A percentile compares a stretch with the other conserved stretches of the same genome.
These are phyloP conservation scores for Schwanniomyces sp. DNA, from an alignment of 805 yeast species.

Conservation along the genomic window DNA sequence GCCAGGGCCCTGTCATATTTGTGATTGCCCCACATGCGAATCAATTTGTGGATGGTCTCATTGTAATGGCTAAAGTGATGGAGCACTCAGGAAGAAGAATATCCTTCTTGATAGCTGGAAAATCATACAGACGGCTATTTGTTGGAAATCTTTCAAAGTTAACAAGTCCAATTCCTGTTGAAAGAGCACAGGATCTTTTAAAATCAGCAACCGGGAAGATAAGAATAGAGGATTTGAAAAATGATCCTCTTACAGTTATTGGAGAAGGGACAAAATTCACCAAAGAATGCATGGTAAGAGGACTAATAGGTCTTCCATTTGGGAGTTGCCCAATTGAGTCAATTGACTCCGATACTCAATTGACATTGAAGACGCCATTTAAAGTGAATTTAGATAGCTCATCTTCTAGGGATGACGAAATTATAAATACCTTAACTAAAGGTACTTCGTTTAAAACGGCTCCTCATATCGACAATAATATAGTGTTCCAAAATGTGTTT, in stretches of 20 bases:
- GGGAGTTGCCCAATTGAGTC: conserved; percentile 32
- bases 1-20: conserved; percentile 35
- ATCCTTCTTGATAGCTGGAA: conserved; percentile 38
- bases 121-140: conserved; percentile 28
- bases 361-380: conserved; percentile 25
- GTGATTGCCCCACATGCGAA: conserved; percentile 47
- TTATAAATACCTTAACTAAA: conserved; percentile 14
- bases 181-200: conserved; percentile 41
- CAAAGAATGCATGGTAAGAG: conserved; percentile 31
- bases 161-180: conserved; percentile 41
- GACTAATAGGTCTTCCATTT: conserved; percentile 37
- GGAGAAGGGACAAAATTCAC: conserved; percentile 37
- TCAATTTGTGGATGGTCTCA: conserved; percentile 40
- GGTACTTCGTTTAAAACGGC: conserved; percentile 37
- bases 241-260: conserved; percentile 16
- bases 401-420: conserved; percentile 9
- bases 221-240: conserved; percentile 13
- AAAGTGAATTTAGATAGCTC: conserved; percentile 6
- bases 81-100: conserved; percentile 29
- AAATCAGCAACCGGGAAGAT: conserved; percentile 30
- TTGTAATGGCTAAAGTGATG: conserved; percentile 36
- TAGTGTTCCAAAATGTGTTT: conserved; percentile 37
- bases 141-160: conserved; percentile 33
- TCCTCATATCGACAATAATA: conserved; percentile 39
- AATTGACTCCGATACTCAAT: conserved; percentile 29